A percentile compares a stretch with the other conserved stretches of the same genome.
Evolutionary conservation across 768 basidiomycete genomes (phyloP).

Genomic region (Rhodocollybia butyracea): DNA sequence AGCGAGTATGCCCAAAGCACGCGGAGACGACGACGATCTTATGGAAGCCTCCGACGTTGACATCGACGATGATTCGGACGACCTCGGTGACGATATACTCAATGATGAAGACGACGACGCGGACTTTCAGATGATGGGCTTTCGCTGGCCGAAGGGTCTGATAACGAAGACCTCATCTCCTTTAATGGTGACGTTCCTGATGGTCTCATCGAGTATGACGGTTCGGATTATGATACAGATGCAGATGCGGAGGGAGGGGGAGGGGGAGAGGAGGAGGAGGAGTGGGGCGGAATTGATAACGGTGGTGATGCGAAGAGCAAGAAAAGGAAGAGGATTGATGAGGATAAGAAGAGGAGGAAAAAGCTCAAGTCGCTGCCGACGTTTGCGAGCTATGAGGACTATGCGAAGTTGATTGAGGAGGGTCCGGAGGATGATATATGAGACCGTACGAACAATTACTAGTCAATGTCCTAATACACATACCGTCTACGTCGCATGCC

Average conservation of each 20-base stretch:
- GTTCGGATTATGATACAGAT: slow-evolving; percentile 43
- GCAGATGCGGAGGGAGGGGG: slow-evolving; percentile 36
- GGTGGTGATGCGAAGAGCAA: slow-evolving; percentile 25
- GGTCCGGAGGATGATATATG: slow-evolving; percentile 65
- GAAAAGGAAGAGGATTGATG: slow-evolving; percentile 43
- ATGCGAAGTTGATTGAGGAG: slow-evolving; percentile 81
- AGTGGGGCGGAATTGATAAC: slow-evolving; percentile 51
- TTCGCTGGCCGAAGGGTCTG: slow-evolving; percentile 62
- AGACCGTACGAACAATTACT: neutral
- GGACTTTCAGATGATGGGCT: slow-evolving; percentile 37
- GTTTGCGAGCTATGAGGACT: slow-evolving; percentile 87
- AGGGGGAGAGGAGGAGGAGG: slow-evolving; percentile 54
- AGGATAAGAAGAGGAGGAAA: slow-evolving; percentile 52
- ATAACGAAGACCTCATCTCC: slow-evolving; percentile 67
- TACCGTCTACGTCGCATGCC: no score
- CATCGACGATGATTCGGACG: slow-evolving; percentile 21
- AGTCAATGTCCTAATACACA: neutral
- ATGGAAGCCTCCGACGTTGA: slow-evolving; percentile 30
- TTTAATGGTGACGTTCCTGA: slow-evolving; percentile 53
- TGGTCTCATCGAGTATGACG: slow-evolving; percentile 60
- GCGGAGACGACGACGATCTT: slow-evolving; percentile 44
- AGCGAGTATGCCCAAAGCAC: slow-evolving; percentile 67
- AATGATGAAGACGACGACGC: slow-evolving; percentile 29
- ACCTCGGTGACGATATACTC: slow-evolving; percentile 28
- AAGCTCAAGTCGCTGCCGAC: slow-evolving; percentile 68